phyloP scores from a whole-genome alignment of 768 basidiomycete species.

The Amanita subjunquillea region DNA sequence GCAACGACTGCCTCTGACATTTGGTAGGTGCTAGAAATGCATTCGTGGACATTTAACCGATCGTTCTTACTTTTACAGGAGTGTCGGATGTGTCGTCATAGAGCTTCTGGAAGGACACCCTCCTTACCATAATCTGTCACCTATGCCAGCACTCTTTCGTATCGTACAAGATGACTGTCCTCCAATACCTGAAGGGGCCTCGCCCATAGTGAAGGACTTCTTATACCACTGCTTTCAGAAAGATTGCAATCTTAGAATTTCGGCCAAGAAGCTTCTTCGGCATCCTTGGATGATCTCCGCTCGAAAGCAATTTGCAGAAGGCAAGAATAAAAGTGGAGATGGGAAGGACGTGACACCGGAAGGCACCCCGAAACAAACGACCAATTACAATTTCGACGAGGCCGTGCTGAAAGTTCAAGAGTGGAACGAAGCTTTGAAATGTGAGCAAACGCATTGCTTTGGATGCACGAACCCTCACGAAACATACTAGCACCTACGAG shows the following conservation, averaged over 20 bases:
- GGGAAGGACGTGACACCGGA: conserved; percentile 25
- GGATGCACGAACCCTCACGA: conserved; percentile 7
- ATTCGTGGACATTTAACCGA: not conserved
- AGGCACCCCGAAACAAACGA: conserved; percentile 35
- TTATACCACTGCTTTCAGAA: conserved; percentile 98
- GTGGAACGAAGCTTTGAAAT: conserved; percentile 97
- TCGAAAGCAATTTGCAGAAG: conserved; percentile 56
- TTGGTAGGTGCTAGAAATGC: conserved; percentile 32
- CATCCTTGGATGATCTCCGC: conserved; percentile 96
- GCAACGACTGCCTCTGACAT: conserved; percentile 97
- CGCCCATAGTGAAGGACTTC: conserved; percentile 93
- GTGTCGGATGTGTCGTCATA: conserved; percentile 95
- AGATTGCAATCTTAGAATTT: conserved; percentile 88
- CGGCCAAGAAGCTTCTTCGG: conserved; percentile 82
- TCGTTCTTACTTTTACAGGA: conserved; percentile 29
- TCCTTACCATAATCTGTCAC: conserved; percentile 91
- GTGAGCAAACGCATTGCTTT: conserved; percentile 27
- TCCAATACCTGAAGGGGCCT: conserved; percentile 91
- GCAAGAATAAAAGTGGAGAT: conserved; percentile 20
- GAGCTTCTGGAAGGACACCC: conserved; percentile 88
- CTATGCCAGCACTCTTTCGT: conserved; percentile 97
- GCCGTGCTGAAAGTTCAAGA: conserved; percentile 93
- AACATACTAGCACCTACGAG: conserved; percentile 52
- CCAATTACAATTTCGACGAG: conserved; percentile 88
- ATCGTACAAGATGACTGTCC: conserved; percentile 98